These are phyloP conservation scores for Plasmodium ovale DNA, from an alignment of 169 alveolate genomes.

Conservation along the genomic window DNA sequence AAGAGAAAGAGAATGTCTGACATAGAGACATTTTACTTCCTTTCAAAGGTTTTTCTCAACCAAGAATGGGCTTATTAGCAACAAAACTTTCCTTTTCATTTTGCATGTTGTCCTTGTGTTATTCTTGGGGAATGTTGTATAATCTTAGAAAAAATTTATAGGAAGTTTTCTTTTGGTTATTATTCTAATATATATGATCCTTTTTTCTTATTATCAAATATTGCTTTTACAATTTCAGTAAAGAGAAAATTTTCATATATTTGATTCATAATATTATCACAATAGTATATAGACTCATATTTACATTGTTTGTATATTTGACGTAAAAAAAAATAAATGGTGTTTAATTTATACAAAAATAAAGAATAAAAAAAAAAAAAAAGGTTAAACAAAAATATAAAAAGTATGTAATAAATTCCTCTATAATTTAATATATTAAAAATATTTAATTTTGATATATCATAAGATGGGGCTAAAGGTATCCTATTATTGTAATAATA, in stretches of 20 bases:
- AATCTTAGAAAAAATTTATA: too few relatives aligned
- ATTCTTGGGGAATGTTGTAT: not conserved
- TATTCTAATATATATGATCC: not conserved
- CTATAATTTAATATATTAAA: conserved; percentile 44
- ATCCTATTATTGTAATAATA: conserved; percentile 63
- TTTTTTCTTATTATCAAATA: conserved; percentile 12
- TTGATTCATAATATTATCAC: conserved; percentile 70
- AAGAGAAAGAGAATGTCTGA: too few relatives aligned
- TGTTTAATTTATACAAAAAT: conserved; percentile 43
- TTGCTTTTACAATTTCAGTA: conserved; percentile 13
- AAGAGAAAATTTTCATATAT: conserved; percentile 63
- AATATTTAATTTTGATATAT: conserved; percentile 47
- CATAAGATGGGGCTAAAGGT: conserved; percentile 69
- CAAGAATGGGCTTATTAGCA: too few relatives aligned
- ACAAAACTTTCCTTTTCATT: too few relatives aligned
- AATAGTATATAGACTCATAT: conserved; percentile 65
- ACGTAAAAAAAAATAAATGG: conserved; percentile 40
- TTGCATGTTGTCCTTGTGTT: too few relatives aligned
- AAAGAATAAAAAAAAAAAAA: conserved; percentile 36
- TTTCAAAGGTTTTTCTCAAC: too few relatives aligned
- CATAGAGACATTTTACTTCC: too few relatives aligned
- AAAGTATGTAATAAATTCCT: conserved; percentile 56
- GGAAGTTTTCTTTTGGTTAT: not conserved
- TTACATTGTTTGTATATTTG: conserved; percentile 67
- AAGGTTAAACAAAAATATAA: conserved; percentile 50